Percentiles rank a stretch among this genome's conserved stretches.
These are phyloP conservation scores for Cladosporium oxysporum DNA, from an alignment of 2,329 filamentous ascomycete genomes.

Conservation along the genomic window DNA sequence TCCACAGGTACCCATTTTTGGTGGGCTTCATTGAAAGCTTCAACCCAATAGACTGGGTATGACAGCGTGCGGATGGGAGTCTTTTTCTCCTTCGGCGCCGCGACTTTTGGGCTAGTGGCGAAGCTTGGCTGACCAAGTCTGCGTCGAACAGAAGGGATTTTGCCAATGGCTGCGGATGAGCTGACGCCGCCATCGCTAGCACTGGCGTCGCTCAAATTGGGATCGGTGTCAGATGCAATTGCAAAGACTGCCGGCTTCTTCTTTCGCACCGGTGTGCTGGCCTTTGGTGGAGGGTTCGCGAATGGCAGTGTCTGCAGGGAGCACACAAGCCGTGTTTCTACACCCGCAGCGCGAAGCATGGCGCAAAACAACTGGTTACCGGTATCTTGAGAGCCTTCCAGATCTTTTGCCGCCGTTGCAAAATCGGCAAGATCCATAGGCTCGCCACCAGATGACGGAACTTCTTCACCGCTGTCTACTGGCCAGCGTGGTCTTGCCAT, in stretches of 20 bases:
- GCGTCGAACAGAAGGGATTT: constrained; percentile 34
- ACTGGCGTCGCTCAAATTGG: constrained; percentile 22
- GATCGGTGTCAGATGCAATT: constrained; percentile 27
- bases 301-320: constrained; percentile 84
- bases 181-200: constrained; percentile 30
- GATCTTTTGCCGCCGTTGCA: constrained; percentile 63
- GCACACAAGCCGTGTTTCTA: constrained; percentile 81
- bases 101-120: constrained; percentile 11
- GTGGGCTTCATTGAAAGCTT: constrained; percentile 80
- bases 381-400: constrained; percentile 83
- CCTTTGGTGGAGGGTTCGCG: constrained; percentile 51
- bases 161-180: constrained; percentile 26
- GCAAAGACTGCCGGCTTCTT: constrained; percentile 39
- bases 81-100: constrained; percentile 35
- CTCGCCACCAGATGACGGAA: constrained; percentile 20
- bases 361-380: constrained; percentile 91
- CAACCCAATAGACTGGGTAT: constrained; percentile 91
- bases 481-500: constrained; percentile 71
- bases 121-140: constrained; percentile 38
- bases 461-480: constrained; percentile 56
- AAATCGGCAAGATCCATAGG: constrained; percentile 63
- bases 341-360: constrained; percentile 76
- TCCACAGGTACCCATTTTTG: constrained; percentile 94
- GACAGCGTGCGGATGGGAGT: constrained; percentile 65
- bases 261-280: constrained; percentile 45